A percentile compares a stretch with the other conserved stretches of the same genome.
Evolutionary conservation across 805 yeast genomes (phyloP).

Genomic region (Lipomyces kockii): DNA sequence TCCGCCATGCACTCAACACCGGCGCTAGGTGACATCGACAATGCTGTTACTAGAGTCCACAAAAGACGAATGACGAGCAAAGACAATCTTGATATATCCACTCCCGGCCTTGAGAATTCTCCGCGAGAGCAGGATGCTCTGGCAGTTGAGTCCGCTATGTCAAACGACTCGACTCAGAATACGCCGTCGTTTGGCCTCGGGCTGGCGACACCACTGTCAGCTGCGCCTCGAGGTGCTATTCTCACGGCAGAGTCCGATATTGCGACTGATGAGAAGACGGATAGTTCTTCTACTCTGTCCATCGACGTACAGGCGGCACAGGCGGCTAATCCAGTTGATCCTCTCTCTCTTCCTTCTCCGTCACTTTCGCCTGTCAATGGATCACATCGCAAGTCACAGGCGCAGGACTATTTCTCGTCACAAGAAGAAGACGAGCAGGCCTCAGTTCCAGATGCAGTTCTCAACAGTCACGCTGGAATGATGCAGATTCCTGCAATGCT

Average conservation of each 20-base stretch:
- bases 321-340: constrained; percentile 25
- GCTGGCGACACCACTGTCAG: constrained; percentile 7
- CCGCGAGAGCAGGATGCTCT: not conserved
- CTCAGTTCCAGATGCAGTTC: constrained; percentile 6
- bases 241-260: constrained; percentile 6
- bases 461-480: constrained; percentile 22
- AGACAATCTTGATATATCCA: not conserved
- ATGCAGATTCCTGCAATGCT: constrained; percentile 40
- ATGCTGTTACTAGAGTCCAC: not conserved
- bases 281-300: not conserved
- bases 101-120: not conserved
- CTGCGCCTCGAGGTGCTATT: constrained; percentile 6
- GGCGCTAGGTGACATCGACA: not conserved
- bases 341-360: constrained; percentile 41
- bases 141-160: not conserved
- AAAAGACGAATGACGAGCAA: constrained; percentile 20
- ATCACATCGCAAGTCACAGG: constrained; percentile 15
- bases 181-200: constrained; percentile 9
- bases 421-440: not conserved
- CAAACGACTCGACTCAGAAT: not conserved
- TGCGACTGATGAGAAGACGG: not conserved
- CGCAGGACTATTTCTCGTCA: constrained; percentile 26
- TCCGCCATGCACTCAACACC: not conserved
- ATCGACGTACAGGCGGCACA: constrained; percentile 20
- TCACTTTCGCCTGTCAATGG: constrained; percentile 39